Conservation (phyloP, 495 filamentous ascomycete genomes). For the Daldinia vernicosa region DNA sequence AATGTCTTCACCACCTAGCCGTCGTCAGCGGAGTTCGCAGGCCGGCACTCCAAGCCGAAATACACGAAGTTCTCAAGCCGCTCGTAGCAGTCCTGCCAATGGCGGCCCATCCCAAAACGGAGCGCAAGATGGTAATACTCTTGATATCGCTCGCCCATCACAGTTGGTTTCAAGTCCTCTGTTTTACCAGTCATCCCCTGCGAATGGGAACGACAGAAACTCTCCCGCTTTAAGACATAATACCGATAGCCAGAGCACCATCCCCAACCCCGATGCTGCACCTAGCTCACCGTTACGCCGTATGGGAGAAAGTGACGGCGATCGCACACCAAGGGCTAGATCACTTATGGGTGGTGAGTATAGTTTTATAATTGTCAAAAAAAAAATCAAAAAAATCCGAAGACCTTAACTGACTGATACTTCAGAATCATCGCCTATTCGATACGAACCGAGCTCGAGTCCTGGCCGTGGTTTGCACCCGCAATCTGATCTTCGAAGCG, state of each 20-base stretch:
- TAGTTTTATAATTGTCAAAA: background rate
- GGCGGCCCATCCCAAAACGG: slow-evolving; percentile 56
- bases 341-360: slow-evolving; percentile 69
- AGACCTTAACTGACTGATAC: slow-evolving; percentile 25
- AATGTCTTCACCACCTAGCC: slow-evolving; percentile 69
- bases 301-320: slow-evolving; percentile 54
- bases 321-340: slow-evolving; percentile 77
- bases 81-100: slow-evolving; percentile 61
- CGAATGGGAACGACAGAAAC: slow-evolving; percentile 53
- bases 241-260: slow-evolving; percentile 65
- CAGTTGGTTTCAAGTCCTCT: slow-evolving; percentile 79
- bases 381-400: too few relatives aligned
- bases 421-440: slow-evolving; percentile 88
- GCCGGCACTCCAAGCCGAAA: slow-evolving; percentile 65
- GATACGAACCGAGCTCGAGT: slow-evolving; percentile 87
- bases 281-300: slow-evolving; percentile 75
- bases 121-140: slow-evolving; percentile 55
- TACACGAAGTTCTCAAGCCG: slow-evolving; percentile 60
- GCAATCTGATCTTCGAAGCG: slow-evolving; percentile 74
- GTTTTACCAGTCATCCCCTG: slow-evolving; percentile 82
- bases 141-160: slow-evolving; percentile 53
- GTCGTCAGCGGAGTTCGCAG: slow-evolving; percentile 64
- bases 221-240: slow-evolving; percentile 63
- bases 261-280: slow-evolving; percentile 60
- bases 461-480: slow-evolving; percentile 69